Conservation (phyloP, 441 rosid species). For the Arabidopsis hybrid region DNA sequence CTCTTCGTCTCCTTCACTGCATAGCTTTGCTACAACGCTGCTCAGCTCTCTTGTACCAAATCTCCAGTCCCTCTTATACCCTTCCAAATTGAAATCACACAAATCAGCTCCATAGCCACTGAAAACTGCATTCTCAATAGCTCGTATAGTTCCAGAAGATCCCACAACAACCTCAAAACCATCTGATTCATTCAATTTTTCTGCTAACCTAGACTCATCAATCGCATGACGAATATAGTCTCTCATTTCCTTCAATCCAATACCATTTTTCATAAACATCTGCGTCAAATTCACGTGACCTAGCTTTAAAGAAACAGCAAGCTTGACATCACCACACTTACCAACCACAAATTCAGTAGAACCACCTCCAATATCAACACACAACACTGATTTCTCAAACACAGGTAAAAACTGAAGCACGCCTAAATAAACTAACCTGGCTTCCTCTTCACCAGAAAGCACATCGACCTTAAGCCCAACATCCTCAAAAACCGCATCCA, state of each 20-base stretch:
- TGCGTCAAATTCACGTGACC: conserved; percentile 74
- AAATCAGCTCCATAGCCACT: conserved; percentile 50
- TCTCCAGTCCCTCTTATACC: conserved; percentile 65
- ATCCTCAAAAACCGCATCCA: conserved; percentile 46
- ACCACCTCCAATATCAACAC: conserved; percentile 79
- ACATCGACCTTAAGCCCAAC: conserved; percentile 55
- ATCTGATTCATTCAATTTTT: conserved; percentile 50
- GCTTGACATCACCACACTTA: conserved; percentile 53
- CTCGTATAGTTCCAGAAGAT: conserved; percentile 67
- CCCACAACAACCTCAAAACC: conserved; percentile 71
- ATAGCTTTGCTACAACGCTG: conserved; percentile 55
- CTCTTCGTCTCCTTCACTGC: conserved; percentile 55
- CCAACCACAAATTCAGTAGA: conserved; percentile 78
- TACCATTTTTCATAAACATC: conserved; percentile 41
- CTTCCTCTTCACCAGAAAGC: conserved; percentile 72
- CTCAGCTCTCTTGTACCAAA: conserved; percentile 55
- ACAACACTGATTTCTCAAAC: conserved; percentile 55
- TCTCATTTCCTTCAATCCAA: conserved; percentile 50
- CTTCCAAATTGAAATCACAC: conserved; percentile 38
- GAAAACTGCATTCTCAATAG: conserved; percentile 66
- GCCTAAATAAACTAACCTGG: conserved; percentile 61
- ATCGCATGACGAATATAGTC: conserved; percentile 50
- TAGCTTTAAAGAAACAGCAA: conserved; percentile 58
- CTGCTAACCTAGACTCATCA: conserved; percentile 53
- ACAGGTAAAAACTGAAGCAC: conserved; percentile 70